Base-by-base conservation (phyloP, 208 protist species). In the Leishmania tropica region DNA sequence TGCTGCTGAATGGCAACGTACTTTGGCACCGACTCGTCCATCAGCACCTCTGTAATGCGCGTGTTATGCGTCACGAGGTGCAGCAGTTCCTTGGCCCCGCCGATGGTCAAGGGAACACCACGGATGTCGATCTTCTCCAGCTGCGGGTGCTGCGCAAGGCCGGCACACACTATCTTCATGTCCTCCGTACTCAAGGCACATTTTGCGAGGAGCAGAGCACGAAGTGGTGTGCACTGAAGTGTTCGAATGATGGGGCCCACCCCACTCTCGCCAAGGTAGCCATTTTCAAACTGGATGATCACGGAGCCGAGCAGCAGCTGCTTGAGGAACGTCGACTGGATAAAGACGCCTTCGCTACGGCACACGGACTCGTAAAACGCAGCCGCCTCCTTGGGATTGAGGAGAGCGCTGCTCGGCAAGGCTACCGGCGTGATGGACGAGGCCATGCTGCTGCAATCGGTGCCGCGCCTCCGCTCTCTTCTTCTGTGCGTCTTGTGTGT, bases 261-360 rank as follows among this genome's bases (percentile, higher is more conserved):
- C 28, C 95, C 95, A 19, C 87, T 85, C 7, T 88, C 92, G 5
- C 95, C 95, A 28, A 97, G 81, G 83, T 97, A 97, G 58, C 90
- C 90, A 79, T 96, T 90, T 62, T 93, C 86, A 76, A 97, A 96
- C 72, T 94, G 76, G 73, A 96, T 92, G 31, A 93, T 74, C 19
- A 86, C 83, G 1, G 83, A 81, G 53, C 87, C 91, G 2, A 81
- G 76, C 24, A 86, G 74, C 24, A 97, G 58, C 68, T 94, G 89
- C 58, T 90, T 89, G n/a, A 93, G 28, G 81, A 96, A 96, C 10
- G 88, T 90, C 53, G 88, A 86, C 79, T 87, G 80, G 48, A 84
- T 62, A 75, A 82, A 62, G 13, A 87, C 72, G 17, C 81, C 82
- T 17, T 86, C 64, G 42, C 64, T 53, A 13, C 79, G 40, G 81